A percentile compares a stretch with the other conserved stretches of the same genome.
phyloP scores from a whole-genome alignment of 352 stramenopile genomes.

The Phytophthora syringae region DNA sequence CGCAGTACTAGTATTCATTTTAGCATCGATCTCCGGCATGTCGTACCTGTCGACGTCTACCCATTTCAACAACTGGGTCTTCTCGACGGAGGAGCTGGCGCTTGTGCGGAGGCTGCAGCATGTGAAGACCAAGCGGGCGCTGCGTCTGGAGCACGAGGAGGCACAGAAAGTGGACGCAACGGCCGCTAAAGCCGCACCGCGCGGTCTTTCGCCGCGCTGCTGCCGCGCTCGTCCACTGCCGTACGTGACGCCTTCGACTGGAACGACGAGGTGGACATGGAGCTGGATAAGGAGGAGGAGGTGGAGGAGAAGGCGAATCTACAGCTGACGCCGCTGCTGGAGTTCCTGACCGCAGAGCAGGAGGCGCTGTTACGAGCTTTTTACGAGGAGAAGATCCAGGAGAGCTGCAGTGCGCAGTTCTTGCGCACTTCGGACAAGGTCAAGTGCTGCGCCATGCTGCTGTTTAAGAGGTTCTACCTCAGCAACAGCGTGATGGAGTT shows the following conservation, averaged over 20 bases:
- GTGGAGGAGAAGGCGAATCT: slow-evolving; percentile 60
- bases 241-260: slow-evolving; percentile 71
- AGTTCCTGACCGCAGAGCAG: slow-evolving; percentile 68
- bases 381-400: slow-evolving; percentile 85
- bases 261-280: slow-evolving; percentile 74
- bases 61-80: slow-evolving; percentile 92
- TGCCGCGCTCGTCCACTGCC: slow-evolving; percentile 70
- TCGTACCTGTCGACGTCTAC: slow-evolving; percentile 85
- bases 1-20: background rate
- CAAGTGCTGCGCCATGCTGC: slow-evolving; percentile 83
- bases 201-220: slow-evolving; percentile 79
- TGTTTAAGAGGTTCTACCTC: slow-evolving; percentile 92
- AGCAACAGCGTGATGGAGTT: slow-evolving; percentile 92
- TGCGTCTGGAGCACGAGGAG: slow-evolving; percentile 72
- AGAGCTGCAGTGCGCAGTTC: slow-evolving; percentile 87
- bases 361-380: slow-evolving; percentile 70
- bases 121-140: slow-evolving; percentile 64
- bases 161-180: slow-evolving; percentile 34
- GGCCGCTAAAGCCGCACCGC: slow-evolving; percentile 54
- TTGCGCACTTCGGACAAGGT: slow-evolving; percentile 87
- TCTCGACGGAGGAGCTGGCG: slow-evolving; percentile 66
- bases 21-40: slow-evolving; percentile 39
- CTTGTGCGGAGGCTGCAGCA: slow-evolving; percentile 64
- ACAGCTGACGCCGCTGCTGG: slow-evolving; percentile 56
- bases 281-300: slow-evolving; percentile 50